Conservation (phyloP, 1,284 basidiomycete species). For the Cutaneotrichosporon cyanovorans region DNA sequence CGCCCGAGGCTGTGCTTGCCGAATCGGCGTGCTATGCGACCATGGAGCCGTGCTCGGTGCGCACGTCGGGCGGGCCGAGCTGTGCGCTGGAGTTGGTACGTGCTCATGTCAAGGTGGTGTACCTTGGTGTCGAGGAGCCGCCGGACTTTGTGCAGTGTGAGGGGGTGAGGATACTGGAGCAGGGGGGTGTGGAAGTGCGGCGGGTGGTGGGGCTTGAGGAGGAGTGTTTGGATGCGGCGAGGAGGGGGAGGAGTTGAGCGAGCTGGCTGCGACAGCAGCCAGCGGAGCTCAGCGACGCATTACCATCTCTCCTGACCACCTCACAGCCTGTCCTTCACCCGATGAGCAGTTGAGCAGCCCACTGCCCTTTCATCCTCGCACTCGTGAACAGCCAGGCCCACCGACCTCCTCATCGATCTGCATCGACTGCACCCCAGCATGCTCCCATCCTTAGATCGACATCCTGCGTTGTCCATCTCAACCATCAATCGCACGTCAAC, state of each 20-base stretch:
- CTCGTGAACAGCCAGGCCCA: no score
- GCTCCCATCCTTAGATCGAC: no score
- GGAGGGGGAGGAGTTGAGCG: slow-evolving; percentile 48
- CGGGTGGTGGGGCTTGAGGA: slow-evolving; percentile 60
- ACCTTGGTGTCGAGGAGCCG: slow-evolving; percentile 87
- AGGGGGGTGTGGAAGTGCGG: slow-evolving; percentile 67
- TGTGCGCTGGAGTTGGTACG: slow-evolving; percentile 80
- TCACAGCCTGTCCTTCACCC: not conserved
- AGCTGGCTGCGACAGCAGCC: not conserved
- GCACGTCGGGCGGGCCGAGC: slow-evolving; percentile 77
- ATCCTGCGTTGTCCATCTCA: no score
- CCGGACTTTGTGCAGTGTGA: slow-evolving; percentile 92
- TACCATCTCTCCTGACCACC: not conserved
- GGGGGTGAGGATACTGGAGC: slow-evolving; percentile 66
- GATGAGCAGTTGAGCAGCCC: not conserved
- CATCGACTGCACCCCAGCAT: not conserved
- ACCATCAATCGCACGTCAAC: no score
- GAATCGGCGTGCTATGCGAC: slow-evolving; percentile 67
- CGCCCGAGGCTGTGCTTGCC: slow-evolving; percentile 13
- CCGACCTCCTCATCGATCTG: no score
- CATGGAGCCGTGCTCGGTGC: slow-evolving; percentile 89
- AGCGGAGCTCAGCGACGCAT: not conserved
- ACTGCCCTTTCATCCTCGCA: no score
- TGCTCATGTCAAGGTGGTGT: slow-evolving; percentile 64
- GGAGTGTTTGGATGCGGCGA: slow-evolving; percentile 68